Percentiles rank a stretch among this genome's conserved stretches.
phyloP scores from a whole-genome alignment of 139 green algal genomes.

The Diplosphaera chodatii region DNA sequence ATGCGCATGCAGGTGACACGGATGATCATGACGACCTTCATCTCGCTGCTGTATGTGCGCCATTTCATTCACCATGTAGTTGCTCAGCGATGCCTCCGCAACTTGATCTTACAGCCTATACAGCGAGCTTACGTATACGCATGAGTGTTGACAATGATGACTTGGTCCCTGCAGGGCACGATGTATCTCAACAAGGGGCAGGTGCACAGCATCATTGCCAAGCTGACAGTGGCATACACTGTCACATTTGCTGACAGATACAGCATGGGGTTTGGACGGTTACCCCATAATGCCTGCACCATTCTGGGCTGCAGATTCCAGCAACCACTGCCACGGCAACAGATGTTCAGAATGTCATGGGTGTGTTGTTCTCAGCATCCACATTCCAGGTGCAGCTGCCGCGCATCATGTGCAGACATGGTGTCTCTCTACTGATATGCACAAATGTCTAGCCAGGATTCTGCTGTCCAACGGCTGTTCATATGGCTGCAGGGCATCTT shows the following conservation, averaged over 20 bases:
- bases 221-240: too few relatives aligned
- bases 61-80: neutral
- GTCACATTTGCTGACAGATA: too few relatives aligned
- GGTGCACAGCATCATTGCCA: too few relatives aligned
- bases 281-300: neutral
- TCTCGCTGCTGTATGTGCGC: slow-evolving; percentile 24
- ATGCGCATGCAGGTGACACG: slow-evolving; percentile 13
- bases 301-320: neutral
- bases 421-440: slow-evolving; percentile 20
- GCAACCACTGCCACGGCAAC: slow-evolving; percentile 2
- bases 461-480: neutral
- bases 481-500: slow-evolving; percentile 33
- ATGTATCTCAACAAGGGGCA: slow-evolving; percentile 33
- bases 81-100: too few relatives aligned
- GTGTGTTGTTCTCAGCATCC: slow-evolving; percentile 15
- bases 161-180: slow-evolving; percentile 2
- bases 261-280: neutral
- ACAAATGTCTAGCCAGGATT: slow-evolving; percentile 16
- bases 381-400: slow-evolving; percentile 1
- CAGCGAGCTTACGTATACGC: too few relatives aligned
- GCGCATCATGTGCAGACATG: too few relatives aligned
- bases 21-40: slow-evolving; percentile 33
- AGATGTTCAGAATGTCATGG: slow-evolving; percentile 44
- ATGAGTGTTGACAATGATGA: too few relatives aligned
- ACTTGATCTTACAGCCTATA: too few relatives aligned